These are phyloP conservation scores for Geotrichum carabidarum DNA, from an alignment of 1,139 yeast species.

Conservation along the genomic window DNA sequence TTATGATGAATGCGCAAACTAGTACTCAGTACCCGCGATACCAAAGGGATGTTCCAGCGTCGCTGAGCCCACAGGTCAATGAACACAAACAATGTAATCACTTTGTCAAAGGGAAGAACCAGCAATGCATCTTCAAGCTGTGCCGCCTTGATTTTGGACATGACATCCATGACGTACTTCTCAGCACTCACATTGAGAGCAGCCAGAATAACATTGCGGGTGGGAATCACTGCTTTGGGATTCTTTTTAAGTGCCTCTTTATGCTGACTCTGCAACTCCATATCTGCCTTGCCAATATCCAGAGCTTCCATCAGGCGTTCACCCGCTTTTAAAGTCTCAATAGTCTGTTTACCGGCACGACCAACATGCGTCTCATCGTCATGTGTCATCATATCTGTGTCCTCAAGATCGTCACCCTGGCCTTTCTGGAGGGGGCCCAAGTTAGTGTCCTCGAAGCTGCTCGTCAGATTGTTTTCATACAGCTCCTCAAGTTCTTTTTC, in stretches of 20 bases:
- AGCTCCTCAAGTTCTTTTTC: conserved; percentile 92
- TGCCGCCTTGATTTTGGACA: conserved; percentile 66
- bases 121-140: conserved; percentile 89
- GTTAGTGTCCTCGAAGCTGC: conserved; percentile 52
- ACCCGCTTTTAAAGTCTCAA: conserved; percentile 91
- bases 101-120: conserved; percentile 84
- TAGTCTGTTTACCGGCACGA: conserved; percentile 73
- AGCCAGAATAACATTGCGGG: conserved; percentile 61
- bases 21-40: conserved; percentile 72
- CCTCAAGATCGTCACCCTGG: conserved; percentile 27
- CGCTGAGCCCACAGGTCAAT: conserved; percentile 69
- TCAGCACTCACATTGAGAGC: conserved; percentile 71
- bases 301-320: conserved; percentile 90
- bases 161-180: conserved; percentile 67
- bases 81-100: conserved; percentile 62
- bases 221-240: conserved; percentile 55
- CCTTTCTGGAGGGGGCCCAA: conserved; percentile 18
- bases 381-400: conserved; percentile 34
- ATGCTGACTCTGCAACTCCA: conserved; percentile 55
- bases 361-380: conserved; percentile 54
- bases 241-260: conserved; percentile 41
- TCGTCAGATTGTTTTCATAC: conserved; percentile 71
- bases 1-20: conserved; percentile 66
- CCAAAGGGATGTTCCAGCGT: conserved; percentile 50
- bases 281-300: conserved; percentile 72